These are phyloP conservation scores for Chaetomiaceae sp. DNA, from an alignment of 2,329 filamentous ascomycete species.

Conservation along the genomic window DNA sequence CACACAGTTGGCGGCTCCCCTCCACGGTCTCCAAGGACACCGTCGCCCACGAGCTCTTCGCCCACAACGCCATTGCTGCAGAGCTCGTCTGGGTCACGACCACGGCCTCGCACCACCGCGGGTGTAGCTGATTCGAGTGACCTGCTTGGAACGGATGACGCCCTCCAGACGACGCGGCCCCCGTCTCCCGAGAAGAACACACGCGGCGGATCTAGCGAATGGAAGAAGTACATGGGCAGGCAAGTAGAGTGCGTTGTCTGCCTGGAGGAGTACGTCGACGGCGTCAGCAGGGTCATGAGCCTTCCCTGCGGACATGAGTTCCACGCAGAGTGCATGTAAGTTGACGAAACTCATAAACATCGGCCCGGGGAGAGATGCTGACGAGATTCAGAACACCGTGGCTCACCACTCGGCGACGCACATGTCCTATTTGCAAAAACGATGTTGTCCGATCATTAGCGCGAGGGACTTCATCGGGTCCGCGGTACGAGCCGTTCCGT, in stretches of 20 bases:
- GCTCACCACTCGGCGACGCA: slow-evolving; percentile 89
- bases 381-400: slow-evolving; percentile 73
- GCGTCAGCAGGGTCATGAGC: slow-evolving; percentile 93
- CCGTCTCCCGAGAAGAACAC: slow-evolving; percentile 45
- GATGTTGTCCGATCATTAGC: slow-evolving; percentile 77
- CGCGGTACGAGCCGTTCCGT: slow-evolving; percentile 52
- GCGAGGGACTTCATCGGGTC: slow-evolving; percentile 47
- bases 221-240: slow-evolving; percentile 63
- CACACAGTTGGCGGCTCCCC: slow-evolving; percentile 71
- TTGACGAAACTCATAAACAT: slow-evolving; percentile 29
- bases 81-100: slow-evolving; percentile 47
- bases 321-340: slow-evolving; percentile 97
- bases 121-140: slow-evolving; percentile 52
- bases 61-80: slow-evolving; percentile 78
- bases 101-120: slow-evolving; percentile 62
- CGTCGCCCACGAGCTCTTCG: slow-evolving; percentile 62
- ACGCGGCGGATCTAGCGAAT: slow-evolving; percentile 46
- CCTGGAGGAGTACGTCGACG: slow-evolving; percentile 92
- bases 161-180: slow-evolving; percentile 37
- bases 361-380: background rate
- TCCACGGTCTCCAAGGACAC: slow-evolving; percentile 50
- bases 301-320: slow-evolving; percentile 97
- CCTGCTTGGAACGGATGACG: slow-evolving; percentile 41
- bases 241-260: slow-evolving; percentile 93
- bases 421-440: slow-evolving; percentile 98